phyloP scores from a whole-genome alignment of 306 rosid species.

The Inga laurina region DNA sequence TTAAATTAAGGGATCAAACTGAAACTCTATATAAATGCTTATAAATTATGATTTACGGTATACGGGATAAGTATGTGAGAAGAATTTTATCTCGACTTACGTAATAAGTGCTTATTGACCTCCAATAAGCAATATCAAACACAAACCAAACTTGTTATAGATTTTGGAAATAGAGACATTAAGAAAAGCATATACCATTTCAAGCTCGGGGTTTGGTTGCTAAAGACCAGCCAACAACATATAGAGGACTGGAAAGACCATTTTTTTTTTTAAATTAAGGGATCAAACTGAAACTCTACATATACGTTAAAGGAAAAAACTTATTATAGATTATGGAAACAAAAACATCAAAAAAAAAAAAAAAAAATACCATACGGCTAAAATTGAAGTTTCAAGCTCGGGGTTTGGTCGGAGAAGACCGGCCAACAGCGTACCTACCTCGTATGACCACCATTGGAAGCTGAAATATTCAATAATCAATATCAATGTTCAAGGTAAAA shows the following conservation, averaged over 20 bases:
- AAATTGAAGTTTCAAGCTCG: constrained; percentile 72
- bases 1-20: too few relatives aligned
- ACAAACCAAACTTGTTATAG: background rate
- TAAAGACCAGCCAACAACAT: constrained; percentile 55
- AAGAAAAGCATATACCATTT: constrained; percentile 36
- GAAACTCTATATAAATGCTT: too few relatives aligned
- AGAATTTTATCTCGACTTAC: too few relatives aligned
- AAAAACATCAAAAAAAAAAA: background rate
- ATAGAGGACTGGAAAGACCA: too few relatives aligned
- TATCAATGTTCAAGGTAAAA: background rate
- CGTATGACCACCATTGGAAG: background rate
- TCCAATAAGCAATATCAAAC: too few relatives aligned
- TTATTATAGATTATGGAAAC: background rate
- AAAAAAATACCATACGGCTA: constrained; percentile 44
- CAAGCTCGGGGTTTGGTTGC: constrained; percentile 68
- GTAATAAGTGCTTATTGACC: too few relatives aligned
- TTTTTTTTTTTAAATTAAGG: too few relatives aligned
- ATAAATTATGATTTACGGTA: too few relatives aligned
- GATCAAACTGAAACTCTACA: too few relatives aligned
- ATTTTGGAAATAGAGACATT: background rate
- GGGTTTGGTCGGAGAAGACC: constrained; percentile 77
- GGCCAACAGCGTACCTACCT: constrained; percentile 23
- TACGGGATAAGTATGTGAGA: too few relatives aligned
- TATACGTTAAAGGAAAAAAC: too few relatives aligned
- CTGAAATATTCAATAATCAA: constrained; percentile 46